Percentiles rank a stretch among this genome's conserved stretches.
Conservation (phyloP, 306 rosid genomes). For the Lotus japonicus region DNA sequence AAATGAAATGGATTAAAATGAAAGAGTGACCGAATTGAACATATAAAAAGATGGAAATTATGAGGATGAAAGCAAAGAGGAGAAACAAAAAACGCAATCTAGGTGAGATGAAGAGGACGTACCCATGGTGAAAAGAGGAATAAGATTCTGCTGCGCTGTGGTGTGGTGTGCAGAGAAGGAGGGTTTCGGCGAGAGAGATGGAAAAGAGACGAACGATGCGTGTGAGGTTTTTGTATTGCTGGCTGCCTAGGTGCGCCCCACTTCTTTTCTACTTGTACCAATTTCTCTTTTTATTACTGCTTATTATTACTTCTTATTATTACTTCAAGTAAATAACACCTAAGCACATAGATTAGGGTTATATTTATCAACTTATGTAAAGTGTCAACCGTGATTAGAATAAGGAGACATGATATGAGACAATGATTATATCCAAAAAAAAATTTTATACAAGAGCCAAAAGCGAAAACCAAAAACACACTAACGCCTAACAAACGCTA, state of each 20-base stretch:
- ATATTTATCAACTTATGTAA: no score
- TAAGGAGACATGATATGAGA: no score
- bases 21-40: not conserved
- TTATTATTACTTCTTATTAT: no score
- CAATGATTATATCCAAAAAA: no score
- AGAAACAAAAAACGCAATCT: not conserved
- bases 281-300: no score
- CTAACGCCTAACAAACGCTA: no score
- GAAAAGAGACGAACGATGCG: not conserved
- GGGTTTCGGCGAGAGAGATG: constrained; percentile 20
- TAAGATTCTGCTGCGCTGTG: not conserved
- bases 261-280: no score
- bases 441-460: no score
- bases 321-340: no score
- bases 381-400: no score
- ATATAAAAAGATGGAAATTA: not conserved
- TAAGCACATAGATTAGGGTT: no score
- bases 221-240: not conserved
- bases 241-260: not conserved
- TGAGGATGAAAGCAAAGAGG: not conserved
- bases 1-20: not conserved
- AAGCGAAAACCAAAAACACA: no score
- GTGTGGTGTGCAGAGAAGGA: not conserved
- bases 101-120: not conserved
- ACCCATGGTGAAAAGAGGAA: constrained; percentile 27